These are phyloP conservation scores for Plenodomus lindquistii DNA, from an alignment of 2,329 filamentous ascomycete species.

Conservation along the genomic window DNA sequence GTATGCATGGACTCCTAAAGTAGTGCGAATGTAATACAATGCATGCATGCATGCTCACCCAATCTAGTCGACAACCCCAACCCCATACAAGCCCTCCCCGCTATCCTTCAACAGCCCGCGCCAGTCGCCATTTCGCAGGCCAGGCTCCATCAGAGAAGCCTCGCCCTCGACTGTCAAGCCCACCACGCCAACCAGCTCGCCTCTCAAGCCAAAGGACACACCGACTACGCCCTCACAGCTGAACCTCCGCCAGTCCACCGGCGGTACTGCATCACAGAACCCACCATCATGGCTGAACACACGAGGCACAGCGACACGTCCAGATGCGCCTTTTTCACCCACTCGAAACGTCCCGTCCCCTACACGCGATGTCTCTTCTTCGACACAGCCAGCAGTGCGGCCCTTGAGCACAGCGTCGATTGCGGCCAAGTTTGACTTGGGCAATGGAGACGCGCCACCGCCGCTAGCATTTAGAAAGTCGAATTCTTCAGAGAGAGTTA, in stretches of 20 bases:
- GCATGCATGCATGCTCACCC: no score
- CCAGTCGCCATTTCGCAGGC: slow-evolving; percentile 51
- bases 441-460: slow-evolving; percentile 36
- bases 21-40: no score
- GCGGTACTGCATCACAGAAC: slow-evolving; percentile 39
- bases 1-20: no score
- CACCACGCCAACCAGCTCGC: slow-evolving; percentile 47
- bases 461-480: slow-evolving; percentile 43
- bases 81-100: slow-evolving; percentile 47
- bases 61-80: slow-evolving; percentile 41
- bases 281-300: slow-evolving; percentile 44
- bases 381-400: slow-evolving; percentile 24
- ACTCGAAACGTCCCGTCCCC: slow-evolving; percentile 29
- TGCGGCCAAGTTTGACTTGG: slow-evolving; percentile 44
- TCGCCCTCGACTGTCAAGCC: slow-evolving; percentile 47
- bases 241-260: slow-evolving; percentile 35
- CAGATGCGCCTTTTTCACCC: slow-evolving; percentile 37
- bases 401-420: slow-evolving; percentile 38
- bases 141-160: slow-evolving; percentile 44
- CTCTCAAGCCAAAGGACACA: slow-evolving; percentile 42
- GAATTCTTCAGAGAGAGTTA: slow-evolving; percentile 36
- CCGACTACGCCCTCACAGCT: slow-evolving; percentile 32
- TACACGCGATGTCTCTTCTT: slow-evolving; percentile 22
- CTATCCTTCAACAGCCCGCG: slow-evolving; percentile 51
- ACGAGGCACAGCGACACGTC: slow-evolving; percentile 29